Base-by-base conservation (phyloP, 1,139 yeast species). In the Pichia sp. region DNA sequence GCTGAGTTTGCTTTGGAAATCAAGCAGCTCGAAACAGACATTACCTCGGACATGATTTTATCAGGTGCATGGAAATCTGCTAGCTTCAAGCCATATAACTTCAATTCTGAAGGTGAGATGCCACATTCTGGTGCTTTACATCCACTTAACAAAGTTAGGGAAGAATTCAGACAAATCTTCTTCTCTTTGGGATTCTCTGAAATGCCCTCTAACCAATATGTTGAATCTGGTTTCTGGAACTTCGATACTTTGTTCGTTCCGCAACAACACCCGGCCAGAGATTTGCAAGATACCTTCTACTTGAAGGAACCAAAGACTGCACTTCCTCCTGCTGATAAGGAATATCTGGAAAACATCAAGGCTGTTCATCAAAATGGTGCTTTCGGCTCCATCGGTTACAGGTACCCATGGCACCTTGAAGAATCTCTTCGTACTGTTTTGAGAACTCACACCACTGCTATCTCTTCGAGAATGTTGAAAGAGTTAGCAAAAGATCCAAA, bases 181-280 rank as follows among this genome's bases (percentile, higher is more conserved):
- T 91, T 91, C 66, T 78, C 93, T 30, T 78, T 91, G 87, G 99
- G 99, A 10, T 91, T 91, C 77, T 77, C 91, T 23, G 99, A 91
- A 67, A 91, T 91, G 99, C 96, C 98, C 43, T 82, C 98, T 16
- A 88, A 88, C 60, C 96, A 88, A 63, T 91, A 87, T 59, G 98
- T 93, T 38, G 99, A 91, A 58, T 74, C 94, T 20, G 97, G 98
- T 10, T 91, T 93, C 77, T 91, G 99, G 99, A 91, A 93, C 65
- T 91, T 91, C 58, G 99, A 91, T 61, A 75, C 98, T 4, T 72
- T 91, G 53, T 91, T 68, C 56, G 99, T 91, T 37, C 99, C 99
- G 39, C 99, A 91, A 68, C 97, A 91, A 66, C 99, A 91, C 66
- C 98, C 99, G 22, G 99, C 99, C 33, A 83, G 99, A 69, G 99